Evolutionary conservation across 805 yeast species (phyloP).

Genomic region (Schwanniomyces sp.): DNA sequence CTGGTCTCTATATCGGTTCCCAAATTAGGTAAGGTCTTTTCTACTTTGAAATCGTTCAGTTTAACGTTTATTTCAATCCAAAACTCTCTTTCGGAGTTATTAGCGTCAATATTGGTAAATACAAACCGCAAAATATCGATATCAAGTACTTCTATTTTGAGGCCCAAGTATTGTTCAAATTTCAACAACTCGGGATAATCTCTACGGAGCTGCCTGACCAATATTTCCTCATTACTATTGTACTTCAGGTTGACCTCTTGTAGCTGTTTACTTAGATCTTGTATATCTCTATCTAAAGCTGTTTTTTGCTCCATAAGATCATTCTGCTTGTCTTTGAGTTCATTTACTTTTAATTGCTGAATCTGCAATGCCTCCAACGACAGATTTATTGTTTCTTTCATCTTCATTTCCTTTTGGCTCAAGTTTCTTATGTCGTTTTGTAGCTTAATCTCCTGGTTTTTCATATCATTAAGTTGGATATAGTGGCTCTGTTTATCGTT

Average conservation of each 20-base stretch:
- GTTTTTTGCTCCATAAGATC: slow-evolving; percentile 28
- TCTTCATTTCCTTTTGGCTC: slow-evolving; percentile 22
- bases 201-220: slow-evolving; percentile 43
- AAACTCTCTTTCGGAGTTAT: slow-evolving; percentile 41
- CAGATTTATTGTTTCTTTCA: slow-evolving; percentile 24
- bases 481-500: slow-evolving; percentile 33
- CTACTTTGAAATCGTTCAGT: slow-evolving; percentile 37
- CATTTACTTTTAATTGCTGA: slow-evolving; percentile 35
- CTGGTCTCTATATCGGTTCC: slow-evolving; percentile 11
- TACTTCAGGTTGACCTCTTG: slow-evolving; percentile 15
- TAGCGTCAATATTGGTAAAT: slow-evolving; percentile 49
- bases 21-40: slow-evolving; percentile 39
- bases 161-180: slow-evolving; percentile 56
- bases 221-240: slow-evolving; percentile 27
- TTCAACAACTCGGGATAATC: slow-evolving; percentile 53
- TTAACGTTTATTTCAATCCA: slow-evolving; percentile 47
- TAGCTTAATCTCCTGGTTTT: slow-evolving; percentile 29
- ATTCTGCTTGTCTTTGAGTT: slow-evolving; percentile 33
- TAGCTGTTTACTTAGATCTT: slow-evolving; percentile 12
- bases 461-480: slow-evolving; percentile 27
- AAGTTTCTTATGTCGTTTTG: slow-evolving; percentile 28
- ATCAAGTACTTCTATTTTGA: slow-evolving; percentile 50
- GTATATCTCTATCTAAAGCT: slow-evolving; percentile 25
- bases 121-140: slow-evolving; percentile 48
- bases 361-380: slow-evolving; percentile 22